These are phyloP conservation scores for Gnomoniopsis smithogilvyi DNA, from an alignment of 2,329 filamentous ascomycete genomes.

Conservation along the genomic window DNA sequence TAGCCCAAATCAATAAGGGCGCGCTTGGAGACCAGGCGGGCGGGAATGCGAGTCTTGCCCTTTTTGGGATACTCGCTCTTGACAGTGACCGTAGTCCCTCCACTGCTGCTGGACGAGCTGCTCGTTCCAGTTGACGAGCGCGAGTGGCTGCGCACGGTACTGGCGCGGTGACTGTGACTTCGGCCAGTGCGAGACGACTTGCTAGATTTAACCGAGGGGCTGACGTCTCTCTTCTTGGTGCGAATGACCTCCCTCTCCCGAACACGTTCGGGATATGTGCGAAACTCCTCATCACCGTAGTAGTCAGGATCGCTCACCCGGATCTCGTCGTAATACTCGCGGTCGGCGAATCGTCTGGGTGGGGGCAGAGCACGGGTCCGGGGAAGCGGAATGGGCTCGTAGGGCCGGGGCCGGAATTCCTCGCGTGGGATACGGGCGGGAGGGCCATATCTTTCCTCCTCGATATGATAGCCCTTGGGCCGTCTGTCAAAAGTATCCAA, in stretches of 20 bases:
- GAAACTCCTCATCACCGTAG: conserved; percentile 71
- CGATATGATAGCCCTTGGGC: conserved; percentile 52
- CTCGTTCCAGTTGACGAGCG: conserved; percentile 42
- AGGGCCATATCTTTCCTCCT: conserved; percentile 60
- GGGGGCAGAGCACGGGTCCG: conserved; percentile 59
- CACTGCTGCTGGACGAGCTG: conserved; percentile 43
- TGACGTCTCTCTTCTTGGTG: conserved; percentile 41
- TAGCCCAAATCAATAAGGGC: conserved; percentile 84
- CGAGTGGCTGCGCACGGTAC: conserved; percentile 34
- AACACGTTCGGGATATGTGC: conserved; percentile 56
- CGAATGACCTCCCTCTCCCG: conserved; percentile 60
- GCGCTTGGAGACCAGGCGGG: conserved; percentile 72
- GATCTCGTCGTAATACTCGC: conserved; percentile 63
- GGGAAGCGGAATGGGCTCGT: conserved; percentile 67
- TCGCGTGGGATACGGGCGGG: conserved; percentile 42
- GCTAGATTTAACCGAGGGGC: conserved; percentile 38
- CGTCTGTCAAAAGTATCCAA: conserved; percentile 86
- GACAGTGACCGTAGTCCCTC: conserved; percentile 43
- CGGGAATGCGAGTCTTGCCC: conserved; percentile 87
- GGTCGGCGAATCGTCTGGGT: conserved; percentile 54
- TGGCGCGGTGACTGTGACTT: conserved; percentile 32
- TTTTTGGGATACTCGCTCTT: conserved; percentile 70
- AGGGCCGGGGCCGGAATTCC: conserved; percentile 43
- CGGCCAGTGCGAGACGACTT: conserved; percentile 34
- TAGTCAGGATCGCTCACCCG: conserved; percentile 63